Evolutionary conservation across 371 early-diverging fungal genomes (phyloP).

Genomic region (Rozella allomycis): DNA sequence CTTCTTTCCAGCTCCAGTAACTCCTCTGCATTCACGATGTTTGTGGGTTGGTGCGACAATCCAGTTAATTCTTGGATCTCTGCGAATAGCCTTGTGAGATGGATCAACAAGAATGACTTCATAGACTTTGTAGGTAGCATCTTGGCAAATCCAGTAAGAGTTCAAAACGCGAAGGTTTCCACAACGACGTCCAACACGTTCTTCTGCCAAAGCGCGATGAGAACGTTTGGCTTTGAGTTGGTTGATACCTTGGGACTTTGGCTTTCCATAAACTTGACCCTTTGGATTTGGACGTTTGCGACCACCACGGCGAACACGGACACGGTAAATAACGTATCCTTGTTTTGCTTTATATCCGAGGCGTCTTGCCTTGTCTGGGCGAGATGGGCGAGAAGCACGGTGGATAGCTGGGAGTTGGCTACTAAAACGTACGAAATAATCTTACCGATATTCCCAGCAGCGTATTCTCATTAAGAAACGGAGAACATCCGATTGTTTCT

Average conservation of each 20-base stretch:
- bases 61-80: conserved; percentile 97
- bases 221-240: conserved; percentile 90
- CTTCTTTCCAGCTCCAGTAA: conserved; percentile 91
- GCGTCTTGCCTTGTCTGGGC: conserved; percentile 96
- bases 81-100: conserved; percentile 85
- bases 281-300: conserved; percentile 87
- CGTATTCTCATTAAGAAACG: conserved; percentile 93
- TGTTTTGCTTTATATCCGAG: conserved; percentile 98
- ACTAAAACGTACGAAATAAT: conserved; percentile 1
- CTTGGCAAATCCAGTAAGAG: conserved; percentile 98
- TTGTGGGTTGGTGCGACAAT: conserved; percentile 91
- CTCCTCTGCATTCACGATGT: conserved; percentile 93
- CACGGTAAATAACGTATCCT: conserved; percentile 91
- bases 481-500: conserved; percentile 97
- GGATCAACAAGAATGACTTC: conserved; percentile 98
- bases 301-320: conserved; percentile 95
- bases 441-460: conserved; percentile 91
- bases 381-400: conserved; percentile 91
- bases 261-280: conserved; percentile 96
- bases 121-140: conserved; percentile 93
- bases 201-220: conserved; percentile 81
- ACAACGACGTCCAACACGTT: conserved; percentile 87
- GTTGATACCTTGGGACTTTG: conserved; percentile 86
- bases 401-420: conserved; percentile 90
- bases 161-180: conserved; percentile 86